Evolutionary conservation across 2,329 filamentous ascomycete genomes (phyloP).

Genomic region (Clathrospora elynae): DNA sequence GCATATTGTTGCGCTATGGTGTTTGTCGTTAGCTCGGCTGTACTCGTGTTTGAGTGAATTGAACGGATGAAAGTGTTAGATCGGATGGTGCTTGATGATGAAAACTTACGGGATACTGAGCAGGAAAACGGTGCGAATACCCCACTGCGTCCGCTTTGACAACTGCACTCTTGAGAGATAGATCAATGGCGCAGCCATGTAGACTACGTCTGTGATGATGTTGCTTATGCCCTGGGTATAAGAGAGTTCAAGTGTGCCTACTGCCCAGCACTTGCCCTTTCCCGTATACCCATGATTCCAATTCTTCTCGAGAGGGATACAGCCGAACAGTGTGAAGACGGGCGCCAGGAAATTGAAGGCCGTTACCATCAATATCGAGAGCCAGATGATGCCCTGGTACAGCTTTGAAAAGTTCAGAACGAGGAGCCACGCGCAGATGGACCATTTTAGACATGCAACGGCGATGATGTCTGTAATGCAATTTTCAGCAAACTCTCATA

Average conservation of each 20-base stretch:
- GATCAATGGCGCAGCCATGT: slow-evolving; percentile 36
- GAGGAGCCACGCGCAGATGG: slow-evolving; percentile 39
- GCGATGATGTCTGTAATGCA: slow-evolving; percentile 25
- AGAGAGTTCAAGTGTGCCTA: slow-evolving; percentile 24
- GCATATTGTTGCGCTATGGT: slow-evolving; percentile 32
- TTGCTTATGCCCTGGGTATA: slow-evolving; percentile 38
- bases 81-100: too few relatives aligned
- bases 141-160: slow-evolving; percentile 32
- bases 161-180: slow-evolving; percentile 36
- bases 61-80: background rate
- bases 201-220: slow-evolving; percentile 37
- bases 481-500: background rate
- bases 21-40: too few relatives aligned
- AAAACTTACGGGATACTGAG: slow-evolving; percentile 37
- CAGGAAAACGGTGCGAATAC: slow-evolving; percentile 36
- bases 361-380: slow-evolving; percentile 34
- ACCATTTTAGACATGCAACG: slow-evolving; percentile 38
- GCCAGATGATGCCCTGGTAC: slow-evolving; percentile 34
- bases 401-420: slow-evolving; percentile 36
- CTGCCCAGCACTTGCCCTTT: slow-evolving; percentile 30
- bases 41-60: background rate
- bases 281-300: slow-evolving; percentile 31
- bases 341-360: slow-evolving; percentile 37
- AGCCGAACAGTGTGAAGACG: slow-evolving; percentile 32
- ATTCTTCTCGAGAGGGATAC: slow-evolving; percentile 33